Percentiles rank a stretch among this genome's conserved stretches.
Conservation (phyloP, 148 eudicot species). For the Amaranthus palmeri region DNA sequence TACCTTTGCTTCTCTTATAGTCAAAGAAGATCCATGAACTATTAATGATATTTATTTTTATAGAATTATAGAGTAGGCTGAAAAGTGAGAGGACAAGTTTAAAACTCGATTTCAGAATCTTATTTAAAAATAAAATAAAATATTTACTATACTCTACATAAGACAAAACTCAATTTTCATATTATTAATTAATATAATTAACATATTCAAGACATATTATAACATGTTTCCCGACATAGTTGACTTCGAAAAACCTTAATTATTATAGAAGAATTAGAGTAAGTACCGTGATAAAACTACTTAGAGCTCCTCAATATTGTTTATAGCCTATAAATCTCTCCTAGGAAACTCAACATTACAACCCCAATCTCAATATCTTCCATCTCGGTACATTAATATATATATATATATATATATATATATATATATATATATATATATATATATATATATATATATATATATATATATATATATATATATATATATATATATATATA, state of each 20-base stretch:
- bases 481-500: too few relatives aligned
- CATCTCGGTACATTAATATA: conserved; percentile 13
- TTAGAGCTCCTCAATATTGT: conserved; percentile 28
- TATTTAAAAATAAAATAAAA: too few relatives aligned
- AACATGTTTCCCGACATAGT: conserved; percentile 19
- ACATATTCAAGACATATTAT: not conserved
- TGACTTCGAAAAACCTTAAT: conserved; percentile 18
- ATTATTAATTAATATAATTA: not conserved
- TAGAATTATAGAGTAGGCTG: too few relatives aligned
- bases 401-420: too few relatives aligned
- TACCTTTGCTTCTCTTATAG: conserved; percentile 10
- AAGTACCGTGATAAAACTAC: not conserved
- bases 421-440: too few relatives aligned
- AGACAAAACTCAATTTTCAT: too few relatives aligned
- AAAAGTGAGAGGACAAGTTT: too few relatives aligned
- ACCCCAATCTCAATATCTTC: conserved; percentile 35
- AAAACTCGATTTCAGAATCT: too few relatives aligned
- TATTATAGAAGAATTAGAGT: not conserved
- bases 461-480: too few relatives aligned
- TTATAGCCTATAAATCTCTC: conserved; percentile 10
- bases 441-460: too few relatives aligned
- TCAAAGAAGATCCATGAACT: conserved; percentile 29
- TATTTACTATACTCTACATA: too few relatives aligned
- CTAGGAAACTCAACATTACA: conserved; percentile 8
- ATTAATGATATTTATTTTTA: not conserved